phyloP scores from a whole-genome alignment of 164 flowering plant genomes.

The Magnolia changhungtana region DNA sequence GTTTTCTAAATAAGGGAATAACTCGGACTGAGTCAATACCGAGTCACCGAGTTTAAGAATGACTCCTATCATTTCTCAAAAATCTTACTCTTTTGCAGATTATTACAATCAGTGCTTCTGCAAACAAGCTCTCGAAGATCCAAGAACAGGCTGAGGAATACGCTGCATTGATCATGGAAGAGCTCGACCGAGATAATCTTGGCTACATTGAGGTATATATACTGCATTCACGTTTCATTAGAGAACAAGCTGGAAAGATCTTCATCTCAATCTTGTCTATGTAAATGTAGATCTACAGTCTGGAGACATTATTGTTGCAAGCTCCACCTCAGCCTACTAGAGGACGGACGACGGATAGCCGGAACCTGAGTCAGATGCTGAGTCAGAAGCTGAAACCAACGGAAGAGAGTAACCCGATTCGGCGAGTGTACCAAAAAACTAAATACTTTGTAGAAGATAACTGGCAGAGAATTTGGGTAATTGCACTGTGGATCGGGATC shows the following conservation, averaged over 20 bases:
- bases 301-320: conserved; percentile 33
- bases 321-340: conserved; percentile 24
- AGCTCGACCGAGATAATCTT: conserved; percentile 44
- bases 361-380: conserved; percentile 30
- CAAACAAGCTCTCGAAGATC: conserved; percentile 45
- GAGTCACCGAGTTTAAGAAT: not conserved
- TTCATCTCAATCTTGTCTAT: not conserved
- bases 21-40: conserved; percentile 2
- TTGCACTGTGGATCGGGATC: conserved; percentile 39
- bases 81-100: conserved; percentile 22
- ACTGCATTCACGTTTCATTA: conserved; percentile 10
- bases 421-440: conserved; percentile 31
- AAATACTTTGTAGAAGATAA: conserved; percentile 45
- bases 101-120: conserved; percentile 47
- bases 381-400: conserved; percentile 38
- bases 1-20: no score
- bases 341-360: conserved; percentile 19
- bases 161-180: conserved; percentile 62
- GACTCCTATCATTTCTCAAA: not conserved
- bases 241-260: conserved; percentile 40
- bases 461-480: conserved; percentile 53
- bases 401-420: conserved; percentile 28
- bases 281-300: conserved; percentile 20
- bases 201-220: conserved; percentile 50
- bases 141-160: conserved; percentile 52